These are phyloP conservation scores for Xerophyta viscosa DNA, from an alignment of 106 monocot species.

Conservation along the genomic window DNA sequence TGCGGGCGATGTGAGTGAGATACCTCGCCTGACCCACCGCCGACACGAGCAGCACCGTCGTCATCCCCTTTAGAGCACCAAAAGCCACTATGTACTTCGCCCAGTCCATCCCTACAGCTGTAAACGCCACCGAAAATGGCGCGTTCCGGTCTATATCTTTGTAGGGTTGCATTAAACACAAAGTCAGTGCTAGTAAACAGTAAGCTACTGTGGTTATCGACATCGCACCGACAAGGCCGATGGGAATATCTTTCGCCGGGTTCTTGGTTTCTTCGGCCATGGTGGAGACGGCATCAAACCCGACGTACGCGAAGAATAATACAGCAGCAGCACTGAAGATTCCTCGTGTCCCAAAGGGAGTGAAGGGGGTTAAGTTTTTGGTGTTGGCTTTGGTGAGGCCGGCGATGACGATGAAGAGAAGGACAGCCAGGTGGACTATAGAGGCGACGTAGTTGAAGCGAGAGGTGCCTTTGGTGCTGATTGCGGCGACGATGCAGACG, in stretches of 20 bases:
- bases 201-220: conserved; percentile 41
- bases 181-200: conserved; percentile 43
- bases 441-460: conserved; percentile 83
- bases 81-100: conserved; percentile 82
- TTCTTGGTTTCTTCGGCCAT: conserved; percentile 95
- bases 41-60: conserved; percentile 62
- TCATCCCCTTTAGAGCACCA: conserved; percentile 85
- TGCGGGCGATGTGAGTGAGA: conserved; percentile 71
- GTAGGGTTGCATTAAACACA: conserved; percentile 75
- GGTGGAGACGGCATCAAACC: conserved; percentile 71
- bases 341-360: conserved; percentile 53
- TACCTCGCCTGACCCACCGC: conserved; percentile 82
- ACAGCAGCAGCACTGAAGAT: conserved; percentile 70
- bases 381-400: conserved; percentile 65
- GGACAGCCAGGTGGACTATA: conserved; percentile 60
- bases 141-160: conserved; percentile 37
- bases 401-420: conserved; percentile 71
- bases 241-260: conserved; percentile 55
- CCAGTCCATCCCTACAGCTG: conserved; percentile 55
- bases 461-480: conserved; percentile 77
- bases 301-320: conserved; percentile 80
- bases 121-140: conserved; percentile 67
- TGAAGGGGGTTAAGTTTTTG: conserved; percentile 48
- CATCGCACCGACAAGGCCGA: conserved; percentile 69
- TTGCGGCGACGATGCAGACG: conserved; percentile 43